Base-by-base conservation (phyloP, 805 yeast genomes). In the Spathaspora arborariae region DNA sequence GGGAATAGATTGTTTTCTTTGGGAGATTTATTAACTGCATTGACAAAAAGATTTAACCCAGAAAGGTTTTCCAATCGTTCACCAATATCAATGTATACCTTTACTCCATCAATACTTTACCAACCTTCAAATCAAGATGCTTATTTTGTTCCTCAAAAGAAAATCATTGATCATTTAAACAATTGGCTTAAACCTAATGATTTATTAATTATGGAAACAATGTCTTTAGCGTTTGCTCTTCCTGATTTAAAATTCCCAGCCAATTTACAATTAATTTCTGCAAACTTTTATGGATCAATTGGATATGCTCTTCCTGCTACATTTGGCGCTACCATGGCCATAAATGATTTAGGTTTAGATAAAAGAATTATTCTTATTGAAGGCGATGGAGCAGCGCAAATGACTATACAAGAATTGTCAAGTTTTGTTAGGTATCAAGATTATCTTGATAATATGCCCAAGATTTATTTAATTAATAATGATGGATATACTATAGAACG, bases 341-440 rank as follows among this genome's bases (percentile, higher is more conserved):
- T 78, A 66, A 72, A 75, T 43, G 95, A 86, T 57, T 54, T 74
- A 41, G 68, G 71, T 5, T 52, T 56, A 10, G 56, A 54, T 2
- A 76, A 82, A 26, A 78, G 96, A 56, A 73, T 90, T 40, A 72
- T 88, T 18, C 70, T 90, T 20, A 67, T 88, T 15, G 90, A 87
- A 70, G 97, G 97, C 46, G 97, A 91, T 63, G 97, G 97, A 1
- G 84, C 96, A 2, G 92, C 96, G 2, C 96, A 88, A 70, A 87
- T 91, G 96, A 89, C 97, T 4, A 74, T 85, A 46, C 96, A 91
- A 72, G 97, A 91, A 60, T 64, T 84, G 42, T 79, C 88, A 0
- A 75, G 88, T 2, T 80, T 78, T 58, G 63, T 85, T 35, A 77
- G 88, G 51, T 70, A 77, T 51, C 70, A 74, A 16, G 72, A 85